These are phyloP conservation scores for Podaxis sp. DNA, from an alignment of 768 basidiomycete species.

Conservation along the genomic window DNA sequence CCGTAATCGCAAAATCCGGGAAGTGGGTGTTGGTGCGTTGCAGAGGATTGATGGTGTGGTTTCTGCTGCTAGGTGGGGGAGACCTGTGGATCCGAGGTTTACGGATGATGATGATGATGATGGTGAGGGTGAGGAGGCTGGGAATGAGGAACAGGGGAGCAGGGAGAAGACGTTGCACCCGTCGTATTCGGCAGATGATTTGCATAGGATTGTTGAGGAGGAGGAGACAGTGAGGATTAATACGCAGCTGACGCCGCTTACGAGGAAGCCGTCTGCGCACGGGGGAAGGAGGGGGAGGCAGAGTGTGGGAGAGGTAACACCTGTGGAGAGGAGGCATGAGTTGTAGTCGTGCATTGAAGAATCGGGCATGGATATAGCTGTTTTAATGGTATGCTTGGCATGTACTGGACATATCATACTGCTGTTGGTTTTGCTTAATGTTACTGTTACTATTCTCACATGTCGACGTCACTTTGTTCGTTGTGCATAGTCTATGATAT, in stretches of 20 bases:
- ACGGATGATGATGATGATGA: slow-evolving; percentile 44
- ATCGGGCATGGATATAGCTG: background rate
- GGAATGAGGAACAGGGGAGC: slow-evolving; percentile 42
- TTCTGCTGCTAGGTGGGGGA: slow-evolving; percentile 58
- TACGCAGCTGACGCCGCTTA: slow-evolving; percentile 55
- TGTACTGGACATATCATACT: background rate
- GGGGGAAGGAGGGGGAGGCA: slow-evolving; percentile 45
- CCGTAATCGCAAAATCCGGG: slow-evolving; percentile 54
- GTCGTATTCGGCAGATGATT: slow-evolving; percentile 25
- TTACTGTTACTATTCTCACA: background rate
- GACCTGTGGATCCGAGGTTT: slow-evolving; percentile 32
- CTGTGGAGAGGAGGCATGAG: slow-evolving; percentile 22
- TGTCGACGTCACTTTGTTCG: background rate
- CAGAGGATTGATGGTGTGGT: slow-evolving; percentile 68
- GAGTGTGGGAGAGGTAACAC: slow-evolving; percentile 41
- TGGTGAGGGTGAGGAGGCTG: slow-evolving; percentile 33
- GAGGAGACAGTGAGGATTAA: slow-evolving; percentile 30
- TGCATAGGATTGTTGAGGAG: slow-evolving; percentile 26
- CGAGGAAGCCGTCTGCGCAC: slow-evolving; percentile 54
- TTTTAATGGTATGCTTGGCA: background rate
- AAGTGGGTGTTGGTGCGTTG: slow-evolving; percentile 54
- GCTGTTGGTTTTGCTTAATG: background rate
- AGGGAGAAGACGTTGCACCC: slow-evolving; percentile 22
- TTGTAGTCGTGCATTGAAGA: background rate
- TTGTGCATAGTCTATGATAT: background rate